Evolutionary conservation across 2,329 filamentous ascomycete species (phyloP).

Genomic region (Juglanconis sp.): DNA sequence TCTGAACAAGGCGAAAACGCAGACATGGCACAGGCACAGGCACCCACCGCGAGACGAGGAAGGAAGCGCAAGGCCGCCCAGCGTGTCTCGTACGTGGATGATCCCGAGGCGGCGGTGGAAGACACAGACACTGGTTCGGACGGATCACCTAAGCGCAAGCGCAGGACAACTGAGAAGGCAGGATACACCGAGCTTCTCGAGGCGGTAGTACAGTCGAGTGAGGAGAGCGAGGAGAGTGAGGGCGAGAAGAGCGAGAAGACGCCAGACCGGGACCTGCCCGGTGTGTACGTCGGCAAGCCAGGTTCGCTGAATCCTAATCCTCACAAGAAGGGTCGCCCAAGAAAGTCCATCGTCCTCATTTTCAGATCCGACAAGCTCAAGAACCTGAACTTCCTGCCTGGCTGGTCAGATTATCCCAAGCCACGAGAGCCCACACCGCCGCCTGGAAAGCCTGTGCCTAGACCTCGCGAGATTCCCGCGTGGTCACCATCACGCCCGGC

Average conservation of each 20-base stretch:
- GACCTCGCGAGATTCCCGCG: neutral
- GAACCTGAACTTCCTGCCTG: conserved; percentile 16
- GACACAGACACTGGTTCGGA: neutral
- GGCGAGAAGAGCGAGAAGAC: conserved; percentile 4
- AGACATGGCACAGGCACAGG: neutral
- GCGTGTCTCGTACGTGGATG: conserved; percentile 3
- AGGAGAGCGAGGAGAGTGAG: neutral
- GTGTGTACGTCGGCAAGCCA: conserved; percentile 25
- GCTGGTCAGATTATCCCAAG: conserved; percentile 10
- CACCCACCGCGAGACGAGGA: neutral
- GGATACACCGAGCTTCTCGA: neutral
- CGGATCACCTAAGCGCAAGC: neutral
- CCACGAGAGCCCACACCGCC: neutral
- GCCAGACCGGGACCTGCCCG: conserved; percentile 12
- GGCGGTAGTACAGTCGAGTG: neutral
- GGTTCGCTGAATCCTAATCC: conserved; percentile 24
- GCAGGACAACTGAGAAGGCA: conserved; percentile 1
- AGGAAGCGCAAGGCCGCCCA: conserved; percentile 16
- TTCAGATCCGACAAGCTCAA: conserved; percentile 29
- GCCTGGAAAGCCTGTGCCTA: neutral
- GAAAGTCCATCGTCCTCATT: conserved; percentile 29
- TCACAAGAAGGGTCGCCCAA: conserved; percentile 27
- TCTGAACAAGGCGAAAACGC: neutral
- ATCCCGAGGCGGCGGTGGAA: neutral
- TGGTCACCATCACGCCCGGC: neutral